These are phyloP conservation scores for Diutina catenulata DNA, from an alignment of 1,139 yeast species.

Conservation along the genomic window DNA sequence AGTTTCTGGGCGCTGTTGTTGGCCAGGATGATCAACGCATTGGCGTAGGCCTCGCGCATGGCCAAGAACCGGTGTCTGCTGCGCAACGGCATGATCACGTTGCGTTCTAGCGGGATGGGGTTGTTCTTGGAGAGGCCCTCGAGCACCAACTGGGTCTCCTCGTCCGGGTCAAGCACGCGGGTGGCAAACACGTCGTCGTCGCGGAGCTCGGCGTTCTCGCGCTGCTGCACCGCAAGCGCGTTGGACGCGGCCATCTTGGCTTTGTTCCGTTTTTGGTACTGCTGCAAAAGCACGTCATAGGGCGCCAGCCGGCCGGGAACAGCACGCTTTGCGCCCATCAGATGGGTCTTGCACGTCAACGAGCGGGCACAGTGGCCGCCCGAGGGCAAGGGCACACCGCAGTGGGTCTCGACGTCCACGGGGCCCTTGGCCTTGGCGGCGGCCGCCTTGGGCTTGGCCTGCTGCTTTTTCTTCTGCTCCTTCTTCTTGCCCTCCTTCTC, in stretches of 20 bases:
- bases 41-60: conserved; percentile 75
- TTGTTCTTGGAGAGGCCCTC: conserved; percentile 79
- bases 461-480: conserved; percentile 25
- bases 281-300: conserved; percentile 76
- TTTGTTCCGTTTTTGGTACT: conserved; percentile 86
- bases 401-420: conserved; percentile 88
- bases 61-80: conserved; percentile 62
- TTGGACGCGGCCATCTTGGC: conserved; percentile 79
- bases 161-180: conserved; percentile 55
- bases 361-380: conserved; percentile 95
- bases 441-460: conserved; percentile 37
- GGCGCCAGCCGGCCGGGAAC: conserved; percentile 91
- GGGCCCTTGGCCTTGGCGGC: conserved; percentile 63
- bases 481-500: conserved; percentile 25
- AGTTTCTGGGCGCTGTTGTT: conserved; percentile 1
- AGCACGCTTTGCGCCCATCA: conserved; percentile 96
- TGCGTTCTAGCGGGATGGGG: conserved; percentile 75
- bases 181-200: conserved; percentile 13
- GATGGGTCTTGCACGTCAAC: conserved; percentile 91
- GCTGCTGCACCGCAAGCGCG: conserved; percentile 48
- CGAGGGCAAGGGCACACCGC: conserved; percentile 88
- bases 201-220: conserved; percentile 32
- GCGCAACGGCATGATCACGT: conserved; percentile 58
- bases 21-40: conserved; percentile 28
- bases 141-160: conserved; percentile 85